Evolutionary conservation across 495 filamentous ascomycete genomes (phyloP).

Genomic region (Saxophila tyrrhenica): DNA sequence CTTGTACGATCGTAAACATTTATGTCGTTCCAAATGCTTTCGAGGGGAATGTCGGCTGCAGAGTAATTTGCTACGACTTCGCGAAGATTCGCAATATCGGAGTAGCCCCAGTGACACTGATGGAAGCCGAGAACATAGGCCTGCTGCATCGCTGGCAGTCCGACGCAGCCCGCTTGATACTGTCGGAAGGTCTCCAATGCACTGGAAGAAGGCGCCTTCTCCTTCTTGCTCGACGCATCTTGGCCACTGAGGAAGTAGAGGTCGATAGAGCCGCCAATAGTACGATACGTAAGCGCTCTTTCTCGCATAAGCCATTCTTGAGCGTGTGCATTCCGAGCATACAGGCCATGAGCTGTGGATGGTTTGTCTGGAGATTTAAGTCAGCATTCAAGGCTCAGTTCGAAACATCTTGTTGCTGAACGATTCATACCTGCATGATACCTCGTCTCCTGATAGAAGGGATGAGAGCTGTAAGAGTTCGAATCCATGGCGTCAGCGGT

Average conservation of each 20-base stretch:
- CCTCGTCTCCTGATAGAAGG: conserved; percentile 1
- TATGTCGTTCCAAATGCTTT: conserved; percentile 14
- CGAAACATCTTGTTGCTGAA: too few relatives aligned
- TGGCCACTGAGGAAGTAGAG: conserved; percentile 21
- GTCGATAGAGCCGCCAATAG: conserved; percentile 21
- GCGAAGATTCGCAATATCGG: conserved; percentile 6
- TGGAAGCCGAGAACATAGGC: conserved; percentile 18
- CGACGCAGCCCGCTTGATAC: conserved; percentile 9
- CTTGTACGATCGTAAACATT: conserved; percentile 25
- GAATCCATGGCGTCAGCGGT: conserved; percentile 12
- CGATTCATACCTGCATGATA: not conserved
- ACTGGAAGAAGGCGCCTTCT: not conserved
- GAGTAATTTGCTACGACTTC: not conserved
- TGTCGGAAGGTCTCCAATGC: conserved; percentile 8
- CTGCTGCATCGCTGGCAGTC: conserved; percentile 12
- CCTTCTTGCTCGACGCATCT: not conserved
- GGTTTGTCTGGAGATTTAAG: too few relatives aligned
- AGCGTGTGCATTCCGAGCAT: conserved; percentile 20
- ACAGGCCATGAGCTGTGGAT: conserved; percentile 17
- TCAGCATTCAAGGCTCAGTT: too few relatives aligned
- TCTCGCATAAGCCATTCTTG: conserved; percentile 20
- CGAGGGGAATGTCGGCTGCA: not conserved
- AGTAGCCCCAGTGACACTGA: conserved; percentile 16
- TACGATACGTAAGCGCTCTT: conserved; percentile 17
- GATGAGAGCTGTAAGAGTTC: conserved; percentile 16